phyloP scores from a whole-genome alignment of 768 basidiomycete species.

The Boletus sp. region DNA sequence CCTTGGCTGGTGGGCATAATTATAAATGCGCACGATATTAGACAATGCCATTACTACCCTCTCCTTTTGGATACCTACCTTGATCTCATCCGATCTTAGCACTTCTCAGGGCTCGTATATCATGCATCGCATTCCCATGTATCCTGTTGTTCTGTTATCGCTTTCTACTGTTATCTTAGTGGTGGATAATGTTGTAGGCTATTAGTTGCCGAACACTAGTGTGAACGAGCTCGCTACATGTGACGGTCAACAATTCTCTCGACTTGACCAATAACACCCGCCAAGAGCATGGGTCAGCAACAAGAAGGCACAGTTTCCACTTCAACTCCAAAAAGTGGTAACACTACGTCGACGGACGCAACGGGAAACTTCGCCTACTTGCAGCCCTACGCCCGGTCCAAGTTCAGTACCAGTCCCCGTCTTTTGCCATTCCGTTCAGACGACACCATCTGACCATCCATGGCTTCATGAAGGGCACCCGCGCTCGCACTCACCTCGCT shows the following conservation, averaged over 20 bases:
- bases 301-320: background rate
- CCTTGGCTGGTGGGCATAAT: background rate
- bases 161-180: background rate
- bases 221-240: too few relatives aligned
- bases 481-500: conserved; percentile 33
- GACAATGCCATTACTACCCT: background rate
- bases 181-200: conserved; percentile 12
- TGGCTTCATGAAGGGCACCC: conserved; percentile 23
- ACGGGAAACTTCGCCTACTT: conserved; percentile 23
- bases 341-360: conserved; percentile 14
- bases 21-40: background rate
- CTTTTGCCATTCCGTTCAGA: background rate
- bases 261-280: background rate
- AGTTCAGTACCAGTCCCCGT: conserved; percentile 23
- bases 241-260: background rate
- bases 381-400: conserved; percentile 32
- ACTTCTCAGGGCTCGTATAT: background rate
- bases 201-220: background rate
- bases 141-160: conserved; percentile 7
- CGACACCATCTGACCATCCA: conserved; percentile 14
- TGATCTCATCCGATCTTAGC: background rate
- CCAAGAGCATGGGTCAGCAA: conserved; percentile 8
- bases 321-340: background rate
- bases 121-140: conserved; percentile 1
- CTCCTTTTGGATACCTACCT: conserved; percentile 1